Conservation (phyloP, 2,329 filamentous ascomycete species). For the Ilyonectria sp. region DNA sequence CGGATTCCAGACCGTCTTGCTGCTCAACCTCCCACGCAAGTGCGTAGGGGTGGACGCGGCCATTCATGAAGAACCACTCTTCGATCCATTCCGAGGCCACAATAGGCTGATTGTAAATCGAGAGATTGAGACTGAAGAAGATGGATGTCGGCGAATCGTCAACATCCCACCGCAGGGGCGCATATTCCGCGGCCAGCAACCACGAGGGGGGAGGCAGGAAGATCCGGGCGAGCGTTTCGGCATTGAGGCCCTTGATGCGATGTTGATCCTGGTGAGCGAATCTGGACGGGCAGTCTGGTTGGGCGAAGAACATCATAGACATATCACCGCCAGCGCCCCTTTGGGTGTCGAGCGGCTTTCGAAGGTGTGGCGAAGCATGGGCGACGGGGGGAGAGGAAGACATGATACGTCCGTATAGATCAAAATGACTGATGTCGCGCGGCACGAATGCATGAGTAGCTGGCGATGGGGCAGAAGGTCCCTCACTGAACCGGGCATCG, state of each 20-base stretch:
- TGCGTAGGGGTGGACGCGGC: no score
- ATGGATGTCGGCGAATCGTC: neutral
- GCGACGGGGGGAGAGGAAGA: neutral
- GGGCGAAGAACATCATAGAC: conserved; percentile 4
- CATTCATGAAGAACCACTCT: no score
- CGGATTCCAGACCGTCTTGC: no score
- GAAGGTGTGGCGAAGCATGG: neutral
- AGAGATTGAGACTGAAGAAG: neutral
- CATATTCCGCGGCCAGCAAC: neutral
- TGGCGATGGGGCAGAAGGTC: neutral
- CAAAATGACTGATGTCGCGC: neutral
- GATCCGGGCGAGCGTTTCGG: neutral
- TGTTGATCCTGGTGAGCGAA: neutral
- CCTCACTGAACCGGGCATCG: neutral
- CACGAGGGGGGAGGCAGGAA: neutral
- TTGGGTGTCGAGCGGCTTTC: neutral
- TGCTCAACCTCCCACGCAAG: no score
- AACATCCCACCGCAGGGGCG: neutral
- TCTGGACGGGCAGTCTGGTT: neutral
- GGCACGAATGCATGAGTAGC: neutral
- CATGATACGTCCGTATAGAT: neutral
- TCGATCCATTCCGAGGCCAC: no score
- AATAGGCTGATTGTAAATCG: no score
- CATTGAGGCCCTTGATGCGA: neutral
- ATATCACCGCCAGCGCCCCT: conserved; percentile 4